Evolutionary conservation across 805 yeast genomes (phyloP), one percentile per base, ranked within the genome.

Genomic region (Brettanomyces naardenensis): DNA sequence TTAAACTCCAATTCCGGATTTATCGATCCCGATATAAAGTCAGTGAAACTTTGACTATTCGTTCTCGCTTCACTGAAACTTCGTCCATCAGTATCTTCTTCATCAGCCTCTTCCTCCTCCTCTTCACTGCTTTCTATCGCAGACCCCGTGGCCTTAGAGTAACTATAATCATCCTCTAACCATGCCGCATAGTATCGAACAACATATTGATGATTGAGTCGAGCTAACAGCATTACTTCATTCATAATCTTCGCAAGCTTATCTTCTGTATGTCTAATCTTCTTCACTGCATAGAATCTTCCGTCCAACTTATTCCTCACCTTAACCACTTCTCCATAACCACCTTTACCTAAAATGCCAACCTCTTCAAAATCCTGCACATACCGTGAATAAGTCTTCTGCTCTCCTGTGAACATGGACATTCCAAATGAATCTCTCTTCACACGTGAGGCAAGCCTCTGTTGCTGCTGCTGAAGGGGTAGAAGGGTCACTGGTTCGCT

Each of bases 261-360:
- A 49, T 83, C 80, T 35, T 84, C 82, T 3, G 80, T 73, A 49
- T 92, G 96, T 41, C 81, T 76, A 35, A 92, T 83, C 49, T 89
- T 90, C 57, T 92, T 92, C 42, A 92, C 78, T 0, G 99, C 99
- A 58, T 92, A 92, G 48, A 84, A 85, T 13, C 96, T 71, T 17
- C 98, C 97, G 55, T 92, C 99, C 45, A 92, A 71, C 41, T 89
- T 74, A 56, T 89, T 90, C 43, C 98, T 68, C 0, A 92, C 97
- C 52, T 90, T 89, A n/a, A 92, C 96, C 6, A 92, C 99, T 58
- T 92, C 97, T 5, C 99, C 99, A 61, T 83, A 92, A 0, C 95
- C 99, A 28, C 99, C 99, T 48, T 79, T 77, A 2, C 99, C 99
- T 6, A 92, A 62, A 17, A 80, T 75, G 0, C 90, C 92, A 31